Evolutionary conservation across 1,284 basidiomycete species (phyloP).

Genomic region (Trametes hirsuta): DNA sequence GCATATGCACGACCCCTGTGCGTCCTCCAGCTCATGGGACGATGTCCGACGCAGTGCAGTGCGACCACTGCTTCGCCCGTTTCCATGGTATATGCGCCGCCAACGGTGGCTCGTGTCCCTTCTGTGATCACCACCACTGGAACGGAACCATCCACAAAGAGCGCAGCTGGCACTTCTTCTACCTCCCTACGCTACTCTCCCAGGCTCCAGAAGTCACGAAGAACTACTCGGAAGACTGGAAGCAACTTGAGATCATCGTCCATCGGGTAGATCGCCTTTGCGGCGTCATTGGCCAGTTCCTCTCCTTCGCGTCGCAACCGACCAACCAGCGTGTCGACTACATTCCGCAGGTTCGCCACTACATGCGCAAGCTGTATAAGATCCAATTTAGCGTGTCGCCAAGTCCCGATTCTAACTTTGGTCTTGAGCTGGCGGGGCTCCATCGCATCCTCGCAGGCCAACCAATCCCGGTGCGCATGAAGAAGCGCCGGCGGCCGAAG

Average conservation of each 20-base stretch:
- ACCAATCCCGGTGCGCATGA: slow-evolving; percentile 51
- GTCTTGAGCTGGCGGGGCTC: slow-evolving; percentile 75
- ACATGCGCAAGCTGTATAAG: slow-evolving; percentile 83
- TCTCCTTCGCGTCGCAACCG: slow-evolving; percentile 67
- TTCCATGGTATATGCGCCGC: slow-evolving; percentile 83
- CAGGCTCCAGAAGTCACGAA: slow-evolving; percentile 75
- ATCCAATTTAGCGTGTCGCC: slow-evolving; percentile 83
- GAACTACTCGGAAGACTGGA: slow-evolving; percentile 76
- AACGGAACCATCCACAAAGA: slow-evolving; percentile 80
- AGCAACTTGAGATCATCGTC: slow-evolving; percentile 74
- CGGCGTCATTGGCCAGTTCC: slow-evolving; percentile 74
- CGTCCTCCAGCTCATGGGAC: slow-evolving; percentile 73
- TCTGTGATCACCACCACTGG: slow-evolving; percentile 88
- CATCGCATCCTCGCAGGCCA: slow-evolving; percentile 77
- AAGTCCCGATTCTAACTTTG: slow-evolving; percentile 75
- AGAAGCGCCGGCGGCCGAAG: slow-evolving; percentile 69
- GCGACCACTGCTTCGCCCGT: slow-evolving; percentile 81
- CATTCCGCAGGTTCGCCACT: slow-evolving; percentile 80
- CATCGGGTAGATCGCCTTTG: slow-evolving; percentile 75
- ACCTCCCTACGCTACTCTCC: slow-evolving; percentile 66
- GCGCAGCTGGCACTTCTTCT: slow-evolving; percentile 80
- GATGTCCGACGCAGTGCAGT: slow-evolving; percentile 81
- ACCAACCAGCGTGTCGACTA: slow-evolving; percentile 71
- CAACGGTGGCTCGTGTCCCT: slow-evolving; percentile 85
- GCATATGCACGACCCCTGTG: slow-evolving; percentile 76